These are phyloP conservation scores for Marvania coccoides DNA, from an alignment of 139 green algal genomes.

Conservation along the genomic window DNA sequence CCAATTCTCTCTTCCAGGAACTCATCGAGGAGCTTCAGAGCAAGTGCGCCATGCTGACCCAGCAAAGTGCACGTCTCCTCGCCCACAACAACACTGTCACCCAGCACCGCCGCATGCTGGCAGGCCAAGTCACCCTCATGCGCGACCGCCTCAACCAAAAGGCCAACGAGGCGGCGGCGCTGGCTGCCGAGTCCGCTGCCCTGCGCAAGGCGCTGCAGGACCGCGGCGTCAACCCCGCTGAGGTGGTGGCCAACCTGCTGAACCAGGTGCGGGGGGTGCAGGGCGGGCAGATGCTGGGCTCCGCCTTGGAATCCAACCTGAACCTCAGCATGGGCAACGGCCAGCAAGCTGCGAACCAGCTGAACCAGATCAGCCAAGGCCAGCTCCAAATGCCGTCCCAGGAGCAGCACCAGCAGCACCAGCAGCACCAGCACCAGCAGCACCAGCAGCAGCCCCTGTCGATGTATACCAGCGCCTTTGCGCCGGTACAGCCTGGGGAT, in stretches of 20 bases:
- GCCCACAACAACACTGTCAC: no score
- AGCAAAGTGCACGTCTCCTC: background rate
- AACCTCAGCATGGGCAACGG: background rate
- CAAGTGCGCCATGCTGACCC: background rate
- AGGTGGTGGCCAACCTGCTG: constrained; percentile 24
- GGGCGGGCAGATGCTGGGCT: background rate
- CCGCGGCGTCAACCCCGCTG: background rate
- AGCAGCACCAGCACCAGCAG: constrained; percentile 56
- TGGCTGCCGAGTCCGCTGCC: background rate
- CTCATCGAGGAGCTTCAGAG: background rate
- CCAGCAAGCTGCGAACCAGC: background rate
- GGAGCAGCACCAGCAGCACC: constrained; percentile 25
- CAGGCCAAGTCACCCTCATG: background rate
- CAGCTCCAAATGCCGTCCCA: background rate
- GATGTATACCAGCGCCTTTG: no score
- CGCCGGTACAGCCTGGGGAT: no score
- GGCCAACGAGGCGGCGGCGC: background rate
- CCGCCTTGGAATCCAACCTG: background rate
- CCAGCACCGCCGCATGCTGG: background rate
- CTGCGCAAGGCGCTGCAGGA: background rate
- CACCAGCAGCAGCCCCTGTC: no score
- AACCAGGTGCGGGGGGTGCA: constrained; percentile 38
- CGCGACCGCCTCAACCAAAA: background rate
- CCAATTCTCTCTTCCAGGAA: no score
- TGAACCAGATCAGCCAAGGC: background rate